phyloP scores from a whole-genome alignment of 208 protist species.

The Trypanosoma brucei region DNA sequence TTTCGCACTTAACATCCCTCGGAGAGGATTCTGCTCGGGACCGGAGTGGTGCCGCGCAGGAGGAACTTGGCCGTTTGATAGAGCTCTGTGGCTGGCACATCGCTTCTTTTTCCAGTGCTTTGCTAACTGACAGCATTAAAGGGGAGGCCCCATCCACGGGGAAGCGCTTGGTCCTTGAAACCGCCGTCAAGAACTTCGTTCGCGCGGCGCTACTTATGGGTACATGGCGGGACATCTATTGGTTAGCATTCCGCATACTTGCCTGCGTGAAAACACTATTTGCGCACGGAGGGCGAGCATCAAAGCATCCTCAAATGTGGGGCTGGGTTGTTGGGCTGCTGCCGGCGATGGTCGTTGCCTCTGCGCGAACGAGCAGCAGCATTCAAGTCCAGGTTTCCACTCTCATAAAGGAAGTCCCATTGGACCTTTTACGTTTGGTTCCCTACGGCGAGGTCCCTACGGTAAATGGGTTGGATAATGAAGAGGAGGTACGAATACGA shows the following conservation, averaged over 20 bases:
- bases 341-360: constrained; percentile 19
- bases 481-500: not conserved
- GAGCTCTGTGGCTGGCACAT: constrained; percentile 11
- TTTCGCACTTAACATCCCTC: not conserved
- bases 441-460: not conserved
- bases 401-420: constrained; percentile 1
- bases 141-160: too few species aligned
- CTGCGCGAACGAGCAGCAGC: constrained; percentile 6
- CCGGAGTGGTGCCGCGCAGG: not conserved
- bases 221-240: constrained; percentile 30
- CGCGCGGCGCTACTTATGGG: constrained; percentile 22
- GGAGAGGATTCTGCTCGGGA: not conserved
- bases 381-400: constrained; percentile 7
- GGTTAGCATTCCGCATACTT: constrained; percentile 17
- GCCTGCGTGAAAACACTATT: not conserved
- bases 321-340: constrained; percentile 19
- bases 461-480: not conserved
- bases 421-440: too few species aligned
- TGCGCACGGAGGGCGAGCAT: not conserved
- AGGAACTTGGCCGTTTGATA: constrained; percentile 7
- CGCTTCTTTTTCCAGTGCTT: not conserved
- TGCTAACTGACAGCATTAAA: not conserved
- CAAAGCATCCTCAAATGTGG: not conserved
- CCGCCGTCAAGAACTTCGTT: constrained; percentile 5
- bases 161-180: not conserved